phyloP scores from a whole-genome alignment of 2,329 filamentous ascomycete genomes.

The Fusarium guadeloupense region DNA sequence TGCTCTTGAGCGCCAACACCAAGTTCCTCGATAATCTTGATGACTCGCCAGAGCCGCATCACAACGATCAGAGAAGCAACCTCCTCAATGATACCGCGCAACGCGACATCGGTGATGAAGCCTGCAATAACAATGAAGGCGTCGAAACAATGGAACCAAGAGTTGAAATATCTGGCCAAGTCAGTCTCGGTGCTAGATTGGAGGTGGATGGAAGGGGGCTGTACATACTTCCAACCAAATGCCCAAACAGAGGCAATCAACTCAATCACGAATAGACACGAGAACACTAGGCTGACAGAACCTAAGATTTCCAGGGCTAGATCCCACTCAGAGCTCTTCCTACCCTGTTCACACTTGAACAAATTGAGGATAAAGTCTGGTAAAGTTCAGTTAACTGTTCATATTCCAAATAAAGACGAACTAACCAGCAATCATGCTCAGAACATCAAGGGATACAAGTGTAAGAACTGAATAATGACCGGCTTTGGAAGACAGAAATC shows the following conservation, averaged over 20 bases:
- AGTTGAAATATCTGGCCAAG: conserved; percentile 1
- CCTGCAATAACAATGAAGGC: conserved; percentile 11
- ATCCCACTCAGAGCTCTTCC: neutral
- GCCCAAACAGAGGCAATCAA: conserved; percentile 7
- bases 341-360: conserved; percentile 5
- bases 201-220: neutral
- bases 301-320: neutral
- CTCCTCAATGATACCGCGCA: conserved; percentile 6
- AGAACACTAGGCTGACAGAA: neutral
- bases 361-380: conserved; percentile 1
- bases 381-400: accelerated
- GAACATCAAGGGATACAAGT: conserved; percentile 12
- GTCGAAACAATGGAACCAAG: conserved; percentile 16
- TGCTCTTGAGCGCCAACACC: conserved; percentile 3
- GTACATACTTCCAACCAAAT: conserved; percentile 11
- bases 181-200: neutral
- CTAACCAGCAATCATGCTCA: conserved; percentile 19
- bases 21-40: conserved; percentile 18
- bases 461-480: conserved; percentile 8
- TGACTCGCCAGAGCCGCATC: conserved; percentile 15
- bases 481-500: neutral
- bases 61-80: conserved; percentile 16
- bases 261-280: conserved; percentile 7
- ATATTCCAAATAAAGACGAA: accelerated
- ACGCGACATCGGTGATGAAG: conserved; percentile 5